Base-by-base conservation (phyloP, 306 rosid species). In the Dalbergia cochinchinensis region DNA sequence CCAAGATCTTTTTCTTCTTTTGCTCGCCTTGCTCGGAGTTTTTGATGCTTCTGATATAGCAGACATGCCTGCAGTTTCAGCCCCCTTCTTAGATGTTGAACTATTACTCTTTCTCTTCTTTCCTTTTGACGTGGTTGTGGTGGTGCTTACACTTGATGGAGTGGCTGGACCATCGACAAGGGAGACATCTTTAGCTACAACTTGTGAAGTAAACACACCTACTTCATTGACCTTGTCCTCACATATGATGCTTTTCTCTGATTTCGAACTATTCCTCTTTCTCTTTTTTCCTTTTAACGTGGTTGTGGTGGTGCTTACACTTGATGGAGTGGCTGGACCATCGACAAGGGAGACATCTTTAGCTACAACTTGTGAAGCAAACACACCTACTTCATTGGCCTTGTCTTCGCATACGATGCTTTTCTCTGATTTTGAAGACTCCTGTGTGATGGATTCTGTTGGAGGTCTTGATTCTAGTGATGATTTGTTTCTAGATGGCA, bases 1-100 rank as follows among this genome's bases (percentile, higher is more conserved):
- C 96, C 98, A 92, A 53, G 87, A 80, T 77, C 88, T 92, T 85
- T 77, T 83, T 54, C 91, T 80, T 57, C 92, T 75, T 86, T 88
- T 92, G 61, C 83, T 87, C 3, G 85, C 45, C 9, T 80, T 51
- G 83, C 86, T 63, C 13, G 3, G 72, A 15, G 82, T 48, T 71
- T 85, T 86, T 8, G 79, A 91, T n/a, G 45, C 84, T 15, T 81
- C 83, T 37, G 19, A 65, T 33, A 68, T 71, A 18, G 54, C 66
- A 42, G 84, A 67, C 55, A 55, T 48, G 77, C 44, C 78, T 50
- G 81, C 80, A 13, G 81, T 76, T 76, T 85, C 86, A 44, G 18
- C 15, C 33, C 65, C 77, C 54, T 86, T 88, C 71, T 87, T 90
- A 6, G 89, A 64, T 0, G 58, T 61, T 0, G 83, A 84, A 57